phyloP scores from a whole-genome alignment of 2,329 filamentous ascomycete genomes.

The Hymenotorrendiella dingleyae region DNA sequence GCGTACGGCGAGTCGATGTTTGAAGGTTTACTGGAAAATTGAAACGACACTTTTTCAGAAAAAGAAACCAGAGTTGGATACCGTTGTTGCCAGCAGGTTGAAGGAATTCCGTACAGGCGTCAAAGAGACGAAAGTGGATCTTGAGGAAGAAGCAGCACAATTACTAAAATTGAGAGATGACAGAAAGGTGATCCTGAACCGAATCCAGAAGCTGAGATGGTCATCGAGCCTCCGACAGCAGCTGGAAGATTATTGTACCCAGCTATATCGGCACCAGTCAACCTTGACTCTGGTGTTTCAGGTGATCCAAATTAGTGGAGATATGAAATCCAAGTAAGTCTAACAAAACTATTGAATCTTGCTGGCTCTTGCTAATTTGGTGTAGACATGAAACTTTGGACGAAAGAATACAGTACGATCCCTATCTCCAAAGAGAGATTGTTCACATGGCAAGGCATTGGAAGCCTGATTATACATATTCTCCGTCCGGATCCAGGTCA shows the following conservation, averaged over 20 bases:
- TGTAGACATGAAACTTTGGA: no score
- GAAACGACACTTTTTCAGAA: conserved; percentile 1
- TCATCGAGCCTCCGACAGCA: not conserved
- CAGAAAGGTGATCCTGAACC: no score
- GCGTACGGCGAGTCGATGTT: not conserved
- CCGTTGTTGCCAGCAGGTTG: not conserved
- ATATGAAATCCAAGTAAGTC: no score
- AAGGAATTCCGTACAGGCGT: not conserved
- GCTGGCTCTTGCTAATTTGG: no score
- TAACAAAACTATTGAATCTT: no score
- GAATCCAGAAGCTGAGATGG: not conserved
- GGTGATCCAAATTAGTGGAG: no score
- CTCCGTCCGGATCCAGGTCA: no score
- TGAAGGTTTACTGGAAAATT: conserved; percentile 6
- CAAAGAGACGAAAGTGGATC: not conserved
- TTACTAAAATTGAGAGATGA: not conserved
- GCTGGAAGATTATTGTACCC: not conserved
- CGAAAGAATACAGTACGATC: no score
- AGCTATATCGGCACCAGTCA: not conserved
- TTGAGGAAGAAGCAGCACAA: not conserved
- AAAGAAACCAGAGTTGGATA: not conserved
- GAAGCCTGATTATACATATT: no score
- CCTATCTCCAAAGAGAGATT: no score
- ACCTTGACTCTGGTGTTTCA: not conserved
- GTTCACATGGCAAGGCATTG: no score